A percentile compares a stretch with the other conserved stretches of the same genome.
These are phyloP conservation scores for Crithidia expoeki DNA, from an alignment of 208 protist genomes.

Conservation along the genomic window DNA sequence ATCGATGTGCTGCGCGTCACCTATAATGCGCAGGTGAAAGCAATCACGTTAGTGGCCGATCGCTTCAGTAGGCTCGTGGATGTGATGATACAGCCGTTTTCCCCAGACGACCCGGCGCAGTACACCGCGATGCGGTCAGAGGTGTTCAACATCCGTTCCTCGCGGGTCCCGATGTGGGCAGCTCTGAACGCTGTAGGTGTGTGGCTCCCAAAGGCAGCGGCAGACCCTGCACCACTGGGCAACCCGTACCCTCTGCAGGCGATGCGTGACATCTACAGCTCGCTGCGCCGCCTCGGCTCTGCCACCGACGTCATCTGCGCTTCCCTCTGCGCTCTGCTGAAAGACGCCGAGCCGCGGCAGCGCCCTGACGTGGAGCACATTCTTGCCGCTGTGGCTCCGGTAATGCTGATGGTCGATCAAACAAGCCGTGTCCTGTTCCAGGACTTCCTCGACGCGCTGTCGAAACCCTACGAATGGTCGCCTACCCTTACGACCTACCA, in stretches of 20 bases:
- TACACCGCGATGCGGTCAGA: slow-evolving; percentile 7
- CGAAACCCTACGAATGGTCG: slow-evolving; percentile 42
- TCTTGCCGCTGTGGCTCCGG: slow-evolving; percentile 21
- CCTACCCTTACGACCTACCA: slow-evolving; percentile 29
- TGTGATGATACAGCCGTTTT: slow-evolving; percentile 34
- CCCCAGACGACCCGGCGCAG: slow-evolving; percentile 19
- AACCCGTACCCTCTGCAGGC: slow-evolving; percentile 43
- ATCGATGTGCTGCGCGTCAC: slow-evolving; percentile 51
- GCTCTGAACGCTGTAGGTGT: slow-evolving; percentile 28
- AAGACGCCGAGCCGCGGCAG: neutral
- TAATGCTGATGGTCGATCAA: slow-evolving; percentile 41
- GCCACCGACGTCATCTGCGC: slow-evolving; percentile 50
- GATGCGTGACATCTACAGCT: slow-evolving; percentile 56
- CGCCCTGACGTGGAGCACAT: slow-evolving; percentile 6
- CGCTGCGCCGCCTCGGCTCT: slow-evolving; percentile 51
- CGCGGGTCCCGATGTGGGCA: slow-evolving; percentile 37
- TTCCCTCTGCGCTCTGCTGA: slow-evolving; percentile 21
- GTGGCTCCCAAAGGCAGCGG: slow-evolving; percentile 46
- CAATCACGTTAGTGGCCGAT: slow-evolving; percentile 31
- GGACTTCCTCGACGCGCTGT: slow-evolving; percentile 54
- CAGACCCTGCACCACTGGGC: slow-evolving; percentile 52
- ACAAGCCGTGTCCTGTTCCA: slow-evolving; percentile 40
- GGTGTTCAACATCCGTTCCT: slow-evolving; percentile 1
- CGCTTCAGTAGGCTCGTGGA: slow-evolving; percentile 45
- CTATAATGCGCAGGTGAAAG: slow-evolving; percentile 38